Evolutionary conservation across 2,329 filamentous ascomycete species (phyloP), one percentile per base, ranked within the genome.

Genomic region (Botrytis hyacinthi): DNA sequence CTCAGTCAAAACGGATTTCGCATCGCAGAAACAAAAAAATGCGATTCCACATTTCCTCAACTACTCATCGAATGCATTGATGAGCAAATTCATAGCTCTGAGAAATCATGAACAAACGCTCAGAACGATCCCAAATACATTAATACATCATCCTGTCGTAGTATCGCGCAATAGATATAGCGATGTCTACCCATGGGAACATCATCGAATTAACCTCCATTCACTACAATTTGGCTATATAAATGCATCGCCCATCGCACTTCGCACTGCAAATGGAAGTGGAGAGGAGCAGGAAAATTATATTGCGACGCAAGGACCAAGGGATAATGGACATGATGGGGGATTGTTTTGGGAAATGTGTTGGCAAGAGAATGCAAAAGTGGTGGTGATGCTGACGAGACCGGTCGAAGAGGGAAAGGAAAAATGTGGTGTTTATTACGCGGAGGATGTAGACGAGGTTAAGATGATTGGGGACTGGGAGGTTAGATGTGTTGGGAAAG

Each of bases 151-250:
- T 37, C 70, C 73, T 8, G 37, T 68, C 9, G 70, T 44, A 14
- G 29, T 42, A 73, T 81, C 83, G 48, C 87, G 95, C 78, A 96
- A 98, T 82, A 90, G 95, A 71, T 98, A 98, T 82, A 81, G 86
- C 65, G 97, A 98, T 80, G 93, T 98, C 75, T 91, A 94, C 80
- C 93, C 94, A 0, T 98, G 93, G 89, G 90, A 92, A 74, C 90
- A 93, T 80, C 96, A 96, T 80, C 90, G 95, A 37, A 87, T 98
- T 70, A 91, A 89, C 81, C 87, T 98, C n/a, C 87, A 88, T 57
- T 94, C 97, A 1, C 90, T 92, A 1, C 86, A 91, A 18, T 90
- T 88, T 66, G 85, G 89, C 74, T 95, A 94, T 81, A 92, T 95
- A 83, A 95, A 95, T 80, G 92, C 92, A 51, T 94, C 92, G 29